phyloP scores from a whole-genome alignment of 768 basidiomycete genomes.

The Boletales sp. region DNA sequence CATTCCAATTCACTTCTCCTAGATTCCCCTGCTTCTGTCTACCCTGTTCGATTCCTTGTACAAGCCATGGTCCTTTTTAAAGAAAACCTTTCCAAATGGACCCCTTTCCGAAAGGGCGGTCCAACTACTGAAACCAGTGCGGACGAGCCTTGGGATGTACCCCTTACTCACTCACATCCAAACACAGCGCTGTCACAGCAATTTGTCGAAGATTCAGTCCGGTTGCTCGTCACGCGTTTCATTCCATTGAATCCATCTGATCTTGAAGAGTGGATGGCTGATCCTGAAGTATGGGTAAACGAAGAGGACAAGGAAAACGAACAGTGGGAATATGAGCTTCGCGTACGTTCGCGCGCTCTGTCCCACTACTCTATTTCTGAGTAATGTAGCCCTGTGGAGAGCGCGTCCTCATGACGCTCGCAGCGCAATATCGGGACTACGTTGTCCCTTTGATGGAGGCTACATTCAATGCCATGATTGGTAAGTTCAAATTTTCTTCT shows the following conservation, averaged over 20 bases:
- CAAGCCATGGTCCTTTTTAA: slow-evolving; percentile 86
- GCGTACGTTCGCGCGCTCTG: slow-evolving; percentile 49
- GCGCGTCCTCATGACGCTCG: slow-evolving; percentile 81
- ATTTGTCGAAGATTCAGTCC: slow-evolving; percentile 71
- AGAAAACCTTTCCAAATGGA: slow-evolving; percentile 77
- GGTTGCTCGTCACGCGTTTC: slow-evolving; percentile 76
- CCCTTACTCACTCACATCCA: slow-evolving; percentile 10
- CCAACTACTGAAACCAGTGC: slow-evolving; percentile 56
- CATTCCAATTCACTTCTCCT: neutral
- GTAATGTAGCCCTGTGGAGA: slow-evolving; percentile 80
- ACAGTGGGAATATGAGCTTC: slow-evolving; percentile 89
- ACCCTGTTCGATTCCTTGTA: slow-evolving; percentile 76
- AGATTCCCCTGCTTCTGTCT: slow-evolving; percentile 65
- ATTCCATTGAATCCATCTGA: slow-evolving; percentile 82
- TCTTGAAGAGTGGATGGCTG: slow-evolving; percentile 77
- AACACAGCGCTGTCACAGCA: slow-evolving; percentile 55
- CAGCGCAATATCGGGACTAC: slow-evolving; percentile 63
- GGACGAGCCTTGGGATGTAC: slow-evolving; percentile 12
- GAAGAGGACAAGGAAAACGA: slow-evolving; percentile 86
- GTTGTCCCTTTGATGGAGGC: slow-evolving; percentile 63
- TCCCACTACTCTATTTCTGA: neutral
- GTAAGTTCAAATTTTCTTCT: slow-evolving; percentile 34
- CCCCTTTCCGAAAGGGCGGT: slow-evolving; percentile 59
- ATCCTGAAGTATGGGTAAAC: slow-evolving; percentile 95
- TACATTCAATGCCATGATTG: slow-evolving; percentile 57